A percentile compares a stretch with the other conserved stretches of the same genome.
These are phyloP conservation scores for Alnus glutinosa DNA, from an alignment of 306 rosid species.

Conservation along the genomic window DNA sequence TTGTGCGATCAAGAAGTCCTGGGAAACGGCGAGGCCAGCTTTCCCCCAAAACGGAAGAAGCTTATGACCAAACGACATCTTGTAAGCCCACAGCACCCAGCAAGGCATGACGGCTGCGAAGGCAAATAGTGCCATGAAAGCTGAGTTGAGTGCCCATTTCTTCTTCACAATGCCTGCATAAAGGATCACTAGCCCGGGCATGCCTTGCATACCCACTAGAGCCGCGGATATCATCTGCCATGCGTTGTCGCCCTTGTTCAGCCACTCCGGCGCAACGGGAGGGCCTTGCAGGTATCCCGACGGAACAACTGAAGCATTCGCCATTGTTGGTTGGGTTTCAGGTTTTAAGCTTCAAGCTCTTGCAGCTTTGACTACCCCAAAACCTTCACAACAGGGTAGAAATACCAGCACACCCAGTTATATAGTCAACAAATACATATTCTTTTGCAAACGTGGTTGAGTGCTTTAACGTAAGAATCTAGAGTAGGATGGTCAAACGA, in stretches of 20 bases:
- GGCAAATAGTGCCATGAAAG: constrained; percentile 52
- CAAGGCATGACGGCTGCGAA: constrained; percentile 40
- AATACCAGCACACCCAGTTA: not conserved
- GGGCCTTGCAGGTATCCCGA: constrained; percentile 6
- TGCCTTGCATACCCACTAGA: constrained; percentile 16
- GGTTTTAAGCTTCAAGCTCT: too few relatives aligned
- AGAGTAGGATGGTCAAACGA: not conserved
- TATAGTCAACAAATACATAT: too few relatives aligned
- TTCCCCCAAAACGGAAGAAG: constrained; percentile 49
- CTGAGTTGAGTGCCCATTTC: constrained; percentile 50
- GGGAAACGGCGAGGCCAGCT: constrained; percentile 45
- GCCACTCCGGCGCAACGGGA: constrained; percentile 10
- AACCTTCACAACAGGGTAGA: too few relatives aligned
- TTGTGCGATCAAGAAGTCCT: constrained; percentile 20
- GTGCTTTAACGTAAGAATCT: not conserved
- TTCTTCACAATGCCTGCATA: constrained; percentile 33
- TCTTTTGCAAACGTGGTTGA: not conserved
- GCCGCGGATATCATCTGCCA: constrained; percentile 27
- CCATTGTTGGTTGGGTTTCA: constrained; percentile 18
- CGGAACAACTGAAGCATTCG: constrained; percentile 10
- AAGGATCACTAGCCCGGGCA: constrained; percentile 25
- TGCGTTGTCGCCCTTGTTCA: constrained; percentile 29
- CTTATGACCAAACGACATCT: constrained; percentile 42
- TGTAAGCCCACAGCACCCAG: constrained; percentile 42
- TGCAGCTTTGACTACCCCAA: too few relatives aligned